Evolutionary conservation across 179 eudicot genomes (phyloP), one percentile per base, ranked within the genome.

Genomic region (Beta lomatogona): DNA sequence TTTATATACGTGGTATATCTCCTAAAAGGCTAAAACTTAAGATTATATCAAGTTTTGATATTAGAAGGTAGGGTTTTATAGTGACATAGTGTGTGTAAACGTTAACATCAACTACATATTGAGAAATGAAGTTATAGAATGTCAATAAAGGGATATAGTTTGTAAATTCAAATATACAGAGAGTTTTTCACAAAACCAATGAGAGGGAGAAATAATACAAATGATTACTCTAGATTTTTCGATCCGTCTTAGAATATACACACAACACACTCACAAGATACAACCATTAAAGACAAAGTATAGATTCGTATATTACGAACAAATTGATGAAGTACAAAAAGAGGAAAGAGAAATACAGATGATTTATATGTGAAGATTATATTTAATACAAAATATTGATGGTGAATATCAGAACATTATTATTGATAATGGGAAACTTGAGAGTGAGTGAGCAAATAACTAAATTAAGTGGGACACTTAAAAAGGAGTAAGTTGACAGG

Each of bases 401-500:
- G 41, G 41, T 36, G 41, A 36, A 36, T 3, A 36, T 36, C 41
- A 36, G n/a, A 76, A 76, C 79, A 76, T 59, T 9, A 75, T 75
- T 9, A 75, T 31, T 57, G n/a, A 52, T 28, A 48, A 55, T 54
- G 48, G 63, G 66, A 28, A 4, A 9, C 36, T n/a, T 59, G 52
- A 75, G 53, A 75, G 65, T 57, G 64, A 57, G 66, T 9, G 28
- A 55, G 10, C 67, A 63, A 63, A 63, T 63, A 63, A 48, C 53
- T 48, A 5, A n/a, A 64, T 64, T 21, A 71, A 10, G 74, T 41
- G 28, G 55, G 78, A 74, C 55, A 31, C n/a, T 15, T 9, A 31
- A 6, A 16, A 74, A 74, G 5, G 50, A 19, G 53, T 77, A 58
- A 76, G n/a, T 4, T 78, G 75, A 78, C 19, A 69, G 9, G 41